phyloP scores from a whole-genome alignment of 257 asterid genomes.

The Catharanthus roseus region DNA sequence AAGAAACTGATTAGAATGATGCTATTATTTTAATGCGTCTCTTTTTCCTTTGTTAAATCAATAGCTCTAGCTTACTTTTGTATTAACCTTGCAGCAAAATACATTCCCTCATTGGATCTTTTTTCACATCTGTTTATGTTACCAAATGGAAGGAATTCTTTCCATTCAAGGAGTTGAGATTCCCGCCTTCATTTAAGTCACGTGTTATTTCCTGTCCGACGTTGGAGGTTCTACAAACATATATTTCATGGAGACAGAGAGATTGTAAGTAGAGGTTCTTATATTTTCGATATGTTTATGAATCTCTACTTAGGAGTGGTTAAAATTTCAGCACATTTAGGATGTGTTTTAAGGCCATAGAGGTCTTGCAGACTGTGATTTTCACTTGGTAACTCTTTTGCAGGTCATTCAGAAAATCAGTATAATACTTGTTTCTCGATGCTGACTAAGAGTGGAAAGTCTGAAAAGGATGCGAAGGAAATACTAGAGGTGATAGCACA shows the following conservation, averaged over 20 bases:
- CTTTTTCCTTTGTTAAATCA: constrained; percentile 4
- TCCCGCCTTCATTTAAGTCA: constrained; percentile 65
- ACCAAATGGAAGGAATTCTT: constrained; percentile 65
- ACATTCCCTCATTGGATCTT: constrained; percentile 63
- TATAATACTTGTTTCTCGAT: constrained; percentile 69
- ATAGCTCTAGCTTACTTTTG: constrained; percentile 20
- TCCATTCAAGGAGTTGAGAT: constrained; percentile 42
- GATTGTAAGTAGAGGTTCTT: constrained; percentile 42
- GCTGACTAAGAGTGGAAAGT: constrained; percentile 52
- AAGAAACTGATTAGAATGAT: background rate
- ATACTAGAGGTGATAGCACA: constrained; percentile 45
- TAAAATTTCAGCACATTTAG: background rate
- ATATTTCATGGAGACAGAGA: constrained; percentile 74
- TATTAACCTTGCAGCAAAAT: constrained; percentile 67
- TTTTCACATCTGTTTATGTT: constrained; percentile 61
- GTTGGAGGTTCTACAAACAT: constrained; percentile 78
- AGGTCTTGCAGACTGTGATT: background rate
- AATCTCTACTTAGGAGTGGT: background rate
- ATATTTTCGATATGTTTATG: background rate
- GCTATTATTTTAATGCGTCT: background rate
- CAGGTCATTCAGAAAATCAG: constrained; percentile 67
- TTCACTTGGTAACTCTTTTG: constrained; percentile 16
- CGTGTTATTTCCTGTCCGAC: constrained; percentile 67
- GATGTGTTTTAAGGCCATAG: background rate
- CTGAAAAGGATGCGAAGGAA: constrained; percentile 53